Evolutionary conservation across 2,329 filamentous ascomycete species (phyloP), one percentile per base, ranked within the genome.

Genomic region (Neurospora crassa): DNA sequence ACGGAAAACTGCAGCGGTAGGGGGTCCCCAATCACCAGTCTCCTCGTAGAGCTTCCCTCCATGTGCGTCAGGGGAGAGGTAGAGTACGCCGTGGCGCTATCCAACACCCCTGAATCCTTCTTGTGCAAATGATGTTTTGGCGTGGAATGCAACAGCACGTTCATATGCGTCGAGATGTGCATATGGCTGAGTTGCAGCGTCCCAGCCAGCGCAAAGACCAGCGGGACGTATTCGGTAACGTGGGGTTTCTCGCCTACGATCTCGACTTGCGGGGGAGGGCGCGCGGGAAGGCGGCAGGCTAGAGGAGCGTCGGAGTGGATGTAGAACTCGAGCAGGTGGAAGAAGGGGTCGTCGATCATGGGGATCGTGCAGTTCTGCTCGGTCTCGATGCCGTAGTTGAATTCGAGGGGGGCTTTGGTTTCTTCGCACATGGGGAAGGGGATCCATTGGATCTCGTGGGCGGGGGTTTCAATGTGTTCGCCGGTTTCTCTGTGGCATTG

Each of bases 241-340:
- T 82, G 80, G 1, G 81, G 81, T 74, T 80, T 80, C 79, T 86
- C 85, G 79, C 86, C 87, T 8, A 89, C 80, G 42, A 85, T 81
- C 77, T 88, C 84, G 74, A 88, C 80, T 74, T 87, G 84, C 8
- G 83, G 81, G 14, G 86, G 79, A 0, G 95, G 95, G 8, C 91
- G 90, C 0, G 93, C 89, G 40, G 95, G 93, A 16, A 98, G 88
- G 69, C 96, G 94, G 82, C 96, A 99, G 70, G 93, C 90, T 68
- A 98, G 86, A 11, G 96, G 96, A 20, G 94, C 94, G 82, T 99
- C 96, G 83, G 92, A 94, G 86, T 98, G 96, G 80, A 98, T 91
- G 86, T 98, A 98, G 86, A 97, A 98, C 83, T 98, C 92, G 83
- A 95, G 90, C 69, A 95, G 87, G 82, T 96, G 92, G 85, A 93